A percentile compares a stretch with the other conserved stretches of the same genome.
Conservation (phyloP, 305 asterid species). For the Fraxinus albicans region DNA sequence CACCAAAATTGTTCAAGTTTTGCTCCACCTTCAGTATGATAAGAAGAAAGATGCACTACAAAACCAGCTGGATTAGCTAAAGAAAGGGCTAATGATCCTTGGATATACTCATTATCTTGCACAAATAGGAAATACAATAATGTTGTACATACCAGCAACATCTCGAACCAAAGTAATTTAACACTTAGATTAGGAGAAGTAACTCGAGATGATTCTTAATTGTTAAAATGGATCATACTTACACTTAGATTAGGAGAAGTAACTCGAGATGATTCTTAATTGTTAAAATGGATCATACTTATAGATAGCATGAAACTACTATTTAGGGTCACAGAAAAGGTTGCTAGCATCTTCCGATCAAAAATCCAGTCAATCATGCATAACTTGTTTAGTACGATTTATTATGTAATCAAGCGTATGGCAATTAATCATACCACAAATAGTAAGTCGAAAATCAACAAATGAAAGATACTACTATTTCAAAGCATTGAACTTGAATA, state of each 20-base stretch:
- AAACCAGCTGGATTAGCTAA: not conserved
- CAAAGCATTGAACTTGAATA: not conserved
- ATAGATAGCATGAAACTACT: not conserved
- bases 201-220: constrained; percentile 4
- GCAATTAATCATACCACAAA: not conserved
- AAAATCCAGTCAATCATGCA: not conserved
- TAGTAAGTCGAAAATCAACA: not conserved
- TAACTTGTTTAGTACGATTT: not conserved
- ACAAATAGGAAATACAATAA: not conserved
- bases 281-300: not conserved
- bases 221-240: not conserved
- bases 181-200: constrained; percentile 12
- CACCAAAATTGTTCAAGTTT: not conserved
- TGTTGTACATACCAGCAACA: constrained; percentile 2
- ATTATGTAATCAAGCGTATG: not conserved
- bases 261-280: constrained; percentile 4
- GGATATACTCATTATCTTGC: constrained; percentile 1
- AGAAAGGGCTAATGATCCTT: constrained; percentile 3
- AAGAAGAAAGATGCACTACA: not conserved
- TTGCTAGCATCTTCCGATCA: not conserved
- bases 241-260: constrained; percentile 12
- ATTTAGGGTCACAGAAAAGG: constrained; percentile 6
- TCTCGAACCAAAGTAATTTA: not conserved
- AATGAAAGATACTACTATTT: not conserved
- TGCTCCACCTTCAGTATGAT: not conserved